Base-by-base conservation (phyloP, 371 early-diverging fungal species). In the Mortierella sp. region DNA sequence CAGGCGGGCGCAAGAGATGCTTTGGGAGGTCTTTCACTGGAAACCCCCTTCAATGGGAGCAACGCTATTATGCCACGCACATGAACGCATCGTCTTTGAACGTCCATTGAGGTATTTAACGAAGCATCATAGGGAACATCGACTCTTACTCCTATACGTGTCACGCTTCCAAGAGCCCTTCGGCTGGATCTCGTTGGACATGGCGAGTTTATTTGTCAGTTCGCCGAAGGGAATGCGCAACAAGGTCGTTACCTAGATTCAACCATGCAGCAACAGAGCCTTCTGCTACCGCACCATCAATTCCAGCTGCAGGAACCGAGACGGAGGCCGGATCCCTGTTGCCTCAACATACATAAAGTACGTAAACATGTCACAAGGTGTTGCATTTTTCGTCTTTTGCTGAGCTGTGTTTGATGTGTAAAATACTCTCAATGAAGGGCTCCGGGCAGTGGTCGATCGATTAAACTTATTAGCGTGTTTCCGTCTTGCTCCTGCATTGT, bases 151-250 rank as follows among this genome's bases (percentile, higher is more conserved):
- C 74, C 69, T 30, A 62, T 79, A 11, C 66, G 80, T n/a, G 69
- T 79, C 46, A 64, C 80, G 16, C 61, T 79, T 2, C 62, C 80
- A 9, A 53, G 80, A 0, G 69, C 80, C 9, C 73, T 79, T 25
- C 73, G 53, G n/a, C 74, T 74, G 11, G 80, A 79, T 57, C 52
- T 79, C 46, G 67, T 66, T 3, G 80, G 74, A 2, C 80, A 79
- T 37, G 80, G 73, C 19, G 80, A 79, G 61, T 79, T 79, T 58
- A 79, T 79, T 21, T 79, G 80, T 46, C 66, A 74, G 21, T 79
- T 79, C 48, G 80, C 80, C 16, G 74, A 79, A 29, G 80, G 67
- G 25, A 48, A 73, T 50, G 66, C 53, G 15, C 64, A 53, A 4
- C 53, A 53, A 23, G 23, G 26, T 23, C 53, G 26, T 19, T 9